Evolutionary conservation across 2,329 filamentous ascomycete genomes (phyloP), one percentile per base, ranked within the genome.

Genomic region (Sclerotinia glacialis): DNA sequence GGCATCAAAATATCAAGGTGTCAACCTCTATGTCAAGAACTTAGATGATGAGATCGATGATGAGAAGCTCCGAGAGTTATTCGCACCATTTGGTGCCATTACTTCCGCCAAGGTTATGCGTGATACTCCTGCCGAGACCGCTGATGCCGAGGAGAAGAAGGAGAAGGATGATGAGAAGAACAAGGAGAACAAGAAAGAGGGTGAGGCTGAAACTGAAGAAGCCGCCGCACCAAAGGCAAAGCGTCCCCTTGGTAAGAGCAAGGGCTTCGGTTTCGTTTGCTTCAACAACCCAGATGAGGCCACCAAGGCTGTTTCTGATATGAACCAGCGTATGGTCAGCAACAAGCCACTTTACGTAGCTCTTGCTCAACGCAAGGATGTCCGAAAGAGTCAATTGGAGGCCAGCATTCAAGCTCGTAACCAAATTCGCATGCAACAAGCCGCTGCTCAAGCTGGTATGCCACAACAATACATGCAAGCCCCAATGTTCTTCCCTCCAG

Each of bases 11-110:
- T 99, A 99, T 83, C 93, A 97, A 83, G 95, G 95, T 74, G 95
- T 99, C 80, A 99, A 99, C 84, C 86, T 99, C 60, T 99, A 99
- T 84, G 95, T 99, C 83, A 99, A 99, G 89, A 99, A 99, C 82
- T 84, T 99, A 69, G 90, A 93, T 72, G 95, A 99, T 74, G 95
- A 98, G 69, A 88, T 99, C 72, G 95, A 99, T 77, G 95, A 99
- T 74, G 95, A 99, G 76, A 97, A 97, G 86, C 88, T 99, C 70
- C 93, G 95, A 75, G 89, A 93, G 76, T 90, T 98, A 79, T 99
- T 99, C 80, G 83, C 89, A 76, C 86, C 92, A 73, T 98, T 91
- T 76, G 95, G 95, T 70, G 92, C 91, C 75, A 98, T 99, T 80
- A 99, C 95, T 69, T 98, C 95, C 47, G 94, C 95, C 76, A 98